Evolutionary conservation across 192 early-diverging fungal genomes (phyloP).

Genomic region (Mortierella alpina): DNA sequence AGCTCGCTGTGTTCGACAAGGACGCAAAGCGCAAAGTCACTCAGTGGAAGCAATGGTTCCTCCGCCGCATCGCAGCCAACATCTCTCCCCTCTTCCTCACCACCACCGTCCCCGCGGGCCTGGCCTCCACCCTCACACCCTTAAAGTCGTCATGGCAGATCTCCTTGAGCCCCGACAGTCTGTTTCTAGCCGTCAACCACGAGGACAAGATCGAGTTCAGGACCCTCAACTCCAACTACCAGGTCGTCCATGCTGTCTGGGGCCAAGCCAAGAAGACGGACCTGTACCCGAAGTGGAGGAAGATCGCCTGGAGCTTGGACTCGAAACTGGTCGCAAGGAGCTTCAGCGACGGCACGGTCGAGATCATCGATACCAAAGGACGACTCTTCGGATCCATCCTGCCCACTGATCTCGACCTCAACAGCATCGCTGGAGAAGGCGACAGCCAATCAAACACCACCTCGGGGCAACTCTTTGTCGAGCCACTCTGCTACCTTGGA

Average conservation of each 20-base stretch:
- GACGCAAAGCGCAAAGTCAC: constrained; percentile 22
- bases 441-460: constrained; percentile 2
- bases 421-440: neutral
- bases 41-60: constrained; percentile 35
- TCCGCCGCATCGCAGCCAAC: constrained; percentile 37
- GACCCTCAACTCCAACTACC: constrained; percentile 50
- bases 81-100: constrained; percentile 49
- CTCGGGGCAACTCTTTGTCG: constrained; percentile 44
- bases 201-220: constrained; percentile 59
- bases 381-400: constrained; percentile 44
- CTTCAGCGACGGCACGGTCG: constrained; percentile 58
- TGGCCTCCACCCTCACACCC: constrained; percentile 46
- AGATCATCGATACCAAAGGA: constrained; percentile 52
- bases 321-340: constrained; percentile 53
- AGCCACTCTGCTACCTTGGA: constrained; percentile 55
- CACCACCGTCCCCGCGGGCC: constrained; percentile 56
- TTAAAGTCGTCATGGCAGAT: constrained; percentile 50
- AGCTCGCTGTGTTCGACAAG: constrained; percentile 17
- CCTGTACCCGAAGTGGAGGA: constrained; percentile 57
- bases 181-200: constrained; percentile 53
- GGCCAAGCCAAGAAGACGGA: constrained; percentile 25
- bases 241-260: constrained; percentile 53
- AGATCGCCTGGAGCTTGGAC: constrained; percentile 56
- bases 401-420: constrained; percentile 24
- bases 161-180: constrained; percentile 48